Evolutionary conservation across 2,329 filamentous ascomycete species (phyloP).

Genomic region (Apiospora arundinis): DNA sequence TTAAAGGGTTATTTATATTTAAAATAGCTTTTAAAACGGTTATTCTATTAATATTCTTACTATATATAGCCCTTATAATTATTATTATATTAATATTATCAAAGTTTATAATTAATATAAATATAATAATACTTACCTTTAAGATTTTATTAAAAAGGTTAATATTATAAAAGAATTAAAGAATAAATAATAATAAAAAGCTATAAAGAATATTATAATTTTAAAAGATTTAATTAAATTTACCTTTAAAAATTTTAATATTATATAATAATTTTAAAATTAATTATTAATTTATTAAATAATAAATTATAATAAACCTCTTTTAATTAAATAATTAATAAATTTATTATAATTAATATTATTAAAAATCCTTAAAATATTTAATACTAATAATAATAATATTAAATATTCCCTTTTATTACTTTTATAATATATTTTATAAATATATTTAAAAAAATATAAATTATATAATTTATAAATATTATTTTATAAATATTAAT

Average conservation of each 20-base stretch:
- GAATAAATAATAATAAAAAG: background rate
- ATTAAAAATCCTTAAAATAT: background rate
- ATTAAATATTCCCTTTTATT: background rate
- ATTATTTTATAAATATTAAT: background rate
- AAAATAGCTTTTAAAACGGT: no score
- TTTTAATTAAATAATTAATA: background rate
- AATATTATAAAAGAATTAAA: background rate
- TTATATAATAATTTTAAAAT: background rate
- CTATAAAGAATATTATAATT: background rate
- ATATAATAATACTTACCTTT: background rate
- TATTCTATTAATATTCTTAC: background rate
- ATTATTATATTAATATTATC: background rate
- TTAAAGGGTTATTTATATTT: no score
- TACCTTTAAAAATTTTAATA: background rate
- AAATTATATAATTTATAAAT: background rate
- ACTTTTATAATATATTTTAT: background rate
- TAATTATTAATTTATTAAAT: background rate
- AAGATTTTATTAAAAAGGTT: background rate
- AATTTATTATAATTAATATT: background rate
- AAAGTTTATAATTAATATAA: no score
- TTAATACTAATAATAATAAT: background rate
- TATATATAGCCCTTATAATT: background rate
- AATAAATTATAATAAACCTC: background rate
- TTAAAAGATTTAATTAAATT: background rate
- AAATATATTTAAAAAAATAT: background rate